Conservation (phyloP, 768 basidiomycete genomes). For the Dictyophora rubrovolvata region DNA sequence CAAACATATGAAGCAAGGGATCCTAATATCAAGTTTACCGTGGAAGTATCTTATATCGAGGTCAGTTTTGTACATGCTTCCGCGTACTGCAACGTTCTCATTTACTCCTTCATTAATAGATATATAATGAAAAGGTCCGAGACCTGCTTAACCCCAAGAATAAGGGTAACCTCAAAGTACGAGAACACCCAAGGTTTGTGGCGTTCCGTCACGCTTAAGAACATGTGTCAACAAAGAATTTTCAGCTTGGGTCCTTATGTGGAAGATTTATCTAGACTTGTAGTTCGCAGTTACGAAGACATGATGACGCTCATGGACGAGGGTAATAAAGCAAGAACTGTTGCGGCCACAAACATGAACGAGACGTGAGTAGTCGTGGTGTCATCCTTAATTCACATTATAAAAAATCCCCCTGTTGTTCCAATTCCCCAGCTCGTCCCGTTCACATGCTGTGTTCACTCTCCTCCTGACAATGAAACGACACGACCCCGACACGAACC, state of each 20-base stretch:
- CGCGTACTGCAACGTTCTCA: not conserved
- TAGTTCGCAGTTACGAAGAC: slow-evolving; percentile 84
- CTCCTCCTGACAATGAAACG: slow-evolving; percentile 88
- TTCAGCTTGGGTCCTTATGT: slow-evolving; percentile 82
- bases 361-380: slow-evolving; percentile 62
- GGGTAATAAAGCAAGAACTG: slow-evolving; percentile 96
- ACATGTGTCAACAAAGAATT: not conserved
- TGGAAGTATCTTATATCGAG: slow-evolving; percentile 99
- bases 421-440: slow-evolving; percentile 61
- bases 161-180: slow-evolving; percentile 88
- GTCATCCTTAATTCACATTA: not conserved
- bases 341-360: slow-evolving; percentile 99
- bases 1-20: slow-evolving; percentile 51
- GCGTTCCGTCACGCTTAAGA: not conserved
- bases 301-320: slow-evolving; percentile 99
- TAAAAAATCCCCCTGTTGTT: not conserved
- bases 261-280: slow-evolving; percentile 90
- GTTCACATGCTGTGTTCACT: slow-evolving; percentile 97
- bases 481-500: slow-evolving; percentile 71
- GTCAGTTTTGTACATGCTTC: slow-evolving; percentile 26
- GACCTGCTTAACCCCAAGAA: slow-evolving; percentile 97
- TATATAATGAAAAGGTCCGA: slow-evolving; percentile 96
- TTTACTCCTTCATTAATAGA: slow-evolving; percentile 32
- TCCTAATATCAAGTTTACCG: slow-evolving; percentile 67
- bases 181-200: slow-evolving; percentile 79